Evolutionary conservation across 768 basidiomycete genomes (phyloP), one percentile per base, ranked within the genome.

Genomic region (Mycena venus): DNA sequence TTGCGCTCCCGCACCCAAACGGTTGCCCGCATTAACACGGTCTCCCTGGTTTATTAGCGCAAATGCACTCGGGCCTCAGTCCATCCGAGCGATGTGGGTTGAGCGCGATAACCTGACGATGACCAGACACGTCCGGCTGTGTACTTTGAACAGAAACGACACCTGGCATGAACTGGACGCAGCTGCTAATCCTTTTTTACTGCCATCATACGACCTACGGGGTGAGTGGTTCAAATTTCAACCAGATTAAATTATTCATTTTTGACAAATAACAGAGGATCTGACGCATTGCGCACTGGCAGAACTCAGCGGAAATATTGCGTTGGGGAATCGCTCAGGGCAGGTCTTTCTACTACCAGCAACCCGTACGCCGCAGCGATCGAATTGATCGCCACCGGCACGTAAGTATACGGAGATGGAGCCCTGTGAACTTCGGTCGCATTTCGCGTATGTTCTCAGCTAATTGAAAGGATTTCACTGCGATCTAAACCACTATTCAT

Each of bases 21-120:
- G 29, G 31, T 49, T 60, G 14, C 73, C 15, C 31, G 51, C 49
- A 9, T 15, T 17, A 27, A 32, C 17, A 42, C 67, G 71, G 44
- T 79, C 85, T 2, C 85, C 86, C 6, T 89, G 88, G 4, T 91
- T 91, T 72, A 83, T 91, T 36, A 89, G 88, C 53, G 77, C 91
- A 2, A 86, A 86, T 74, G 80, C 82, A 2, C 77, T 91, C 4
- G 90, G 91, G 8, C 80, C 84, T 0, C 85, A 88, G 72, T 90
- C 88, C 0, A 86, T 83, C 62, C 85, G 91, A 3, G 91, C 89
- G 5, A 81, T 90, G 6, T 92, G 91, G 91, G 81, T 91, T 7
- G 89, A 91, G 79, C 84, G 90, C 32, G 53, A 68, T 8, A 70
- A 66, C 23, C 38, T 56, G 34, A 69, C 49, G 29, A 68, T 77